Conservation (phyloP, 2,329 filamentous ascomycete genomes). For the Bimuria novae-zelandiae region DNA sequence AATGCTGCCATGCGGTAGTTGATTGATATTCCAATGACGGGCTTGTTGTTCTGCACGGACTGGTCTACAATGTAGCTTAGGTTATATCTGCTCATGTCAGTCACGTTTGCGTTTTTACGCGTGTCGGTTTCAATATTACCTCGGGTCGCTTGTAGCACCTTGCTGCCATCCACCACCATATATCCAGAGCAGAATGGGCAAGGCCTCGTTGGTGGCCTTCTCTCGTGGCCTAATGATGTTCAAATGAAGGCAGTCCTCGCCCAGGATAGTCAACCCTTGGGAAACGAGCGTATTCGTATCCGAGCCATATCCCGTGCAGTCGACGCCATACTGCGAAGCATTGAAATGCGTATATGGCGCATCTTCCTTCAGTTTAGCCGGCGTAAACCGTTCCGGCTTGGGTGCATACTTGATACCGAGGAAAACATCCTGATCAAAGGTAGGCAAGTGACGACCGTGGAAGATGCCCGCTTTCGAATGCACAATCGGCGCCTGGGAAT, state of each 20-base stretch:
- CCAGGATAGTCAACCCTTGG: slow-evolving; percentile 28
- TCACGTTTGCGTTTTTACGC: background rate
- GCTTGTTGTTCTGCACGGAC: slow-evolving; percentile 35
- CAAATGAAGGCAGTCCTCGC: slow-evolving; percentile 53
- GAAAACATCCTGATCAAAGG: slow-evolving; percentile 37
- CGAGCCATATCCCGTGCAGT: slow-evolving; percentile 34
- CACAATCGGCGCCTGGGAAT: slow-evolving; percentile 16
- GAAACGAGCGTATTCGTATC: slow-evolving; percentile 30
- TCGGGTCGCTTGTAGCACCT: slow-evolving; percentile 38
- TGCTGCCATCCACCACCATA: slow-evolving; percentile 42
- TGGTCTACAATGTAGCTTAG: slow-evolving; percentile 39
- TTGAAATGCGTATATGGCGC: slow-evolving; percentile 20
- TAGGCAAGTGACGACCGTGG: slow-evolving; percentile 30
- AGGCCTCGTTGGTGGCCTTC: slow-evolving; percentile 12
- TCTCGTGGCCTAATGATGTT: slow-evolving; percentile 39
- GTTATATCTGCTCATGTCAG: slow-evolving; percentile 28
- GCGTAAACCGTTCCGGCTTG: slow-evolving; percentile 31
- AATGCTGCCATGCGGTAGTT: slow-evolving; percentile 57
- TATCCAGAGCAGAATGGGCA: slow-evolving; percentile 40
- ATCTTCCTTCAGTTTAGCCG: slow-evolving; percentile 22
- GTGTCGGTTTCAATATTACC: slow-evolving; percentile 18
- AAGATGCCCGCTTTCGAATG: slow-evolving; percentile 33
- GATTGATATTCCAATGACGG: slow-evolving; percentile 44
- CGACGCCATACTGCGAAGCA: slow-evolving; percentile 31
- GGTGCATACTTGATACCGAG: slow-evolving; percentile 38